These are phyloP conservation scores for Dalbergia cultrata DNA, from an alignment of 306 rosid species.

Conservation along the genomic window DNA sequence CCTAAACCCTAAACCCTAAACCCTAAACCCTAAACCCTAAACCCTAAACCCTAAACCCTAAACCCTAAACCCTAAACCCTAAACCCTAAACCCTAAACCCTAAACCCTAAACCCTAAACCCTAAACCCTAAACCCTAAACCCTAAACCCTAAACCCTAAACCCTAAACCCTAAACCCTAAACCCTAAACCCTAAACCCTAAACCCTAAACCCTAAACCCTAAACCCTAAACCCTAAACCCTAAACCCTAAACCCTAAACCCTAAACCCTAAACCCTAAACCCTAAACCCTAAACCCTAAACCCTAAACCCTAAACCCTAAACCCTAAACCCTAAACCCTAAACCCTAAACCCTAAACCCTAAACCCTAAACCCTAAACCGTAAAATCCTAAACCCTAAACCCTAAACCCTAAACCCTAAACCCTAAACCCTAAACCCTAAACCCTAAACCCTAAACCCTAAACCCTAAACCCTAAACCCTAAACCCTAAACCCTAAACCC, in stretches of 20 bases:
- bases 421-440: slow-evolving; percentile 29
- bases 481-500: slow-evolving; percentile 36
- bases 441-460: slow-evolving; percentile 22
- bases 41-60: neutral
- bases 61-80: slow-evolving; percentile 21
- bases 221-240: neutral
- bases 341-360: slow-evolving; percentile 12
- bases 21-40: neutral
- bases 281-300: neutral
- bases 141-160: neutral
- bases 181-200: neutral
- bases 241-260: neutral
- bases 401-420: slow-evolving; percentile 24
- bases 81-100: neutral
- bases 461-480: slow-evolving; percentile 35
- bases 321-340: neutral
- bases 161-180: neutral
- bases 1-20: neutral
- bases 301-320: neutral
- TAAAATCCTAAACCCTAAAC: slow-evolving; percentile 18
- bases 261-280: neutral
- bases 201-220: neutral
- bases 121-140: neutral
- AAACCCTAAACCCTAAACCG: slow-evolving; percentile 10
- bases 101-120: neutral